These are phyloP conservation scores for Thermomyces lanuginosus DNA, from an alignment of 2,329 filamentous ascomycete genomes.

Conservation along the genomic window DNA sequence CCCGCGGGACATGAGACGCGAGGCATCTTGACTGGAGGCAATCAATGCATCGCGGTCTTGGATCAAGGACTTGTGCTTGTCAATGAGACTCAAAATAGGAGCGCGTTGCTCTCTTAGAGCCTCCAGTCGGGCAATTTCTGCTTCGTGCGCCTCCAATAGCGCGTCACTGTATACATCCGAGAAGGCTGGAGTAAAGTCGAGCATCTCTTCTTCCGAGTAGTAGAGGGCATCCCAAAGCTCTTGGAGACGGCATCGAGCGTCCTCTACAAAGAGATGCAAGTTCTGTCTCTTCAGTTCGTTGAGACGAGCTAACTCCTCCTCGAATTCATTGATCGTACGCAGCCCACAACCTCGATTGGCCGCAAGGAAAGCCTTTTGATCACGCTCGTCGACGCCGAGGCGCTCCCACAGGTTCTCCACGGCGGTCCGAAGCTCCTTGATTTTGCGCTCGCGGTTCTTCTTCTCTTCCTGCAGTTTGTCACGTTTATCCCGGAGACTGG, in stretches of 20 bases:
- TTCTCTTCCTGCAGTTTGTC: constrained; percentile 84
- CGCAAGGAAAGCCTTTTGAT: constrained; percentile 72
- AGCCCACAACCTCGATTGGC: constrained; percentile 81
- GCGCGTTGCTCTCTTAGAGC: constrained; percentile 71
- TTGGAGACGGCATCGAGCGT: constrained; percentile 76
- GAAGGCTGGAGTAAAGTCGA: constrained; percentile 92
- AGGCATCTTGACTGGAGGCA: constrained; percentile 88
- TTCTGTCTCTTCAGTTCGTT: constrained; percentile 93
- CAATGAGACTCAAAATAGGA: constrained; percentile 65
- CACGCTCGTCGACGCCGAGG: constrained; percentile 63
- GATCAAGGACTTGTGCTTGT: constrained; percentile 66
- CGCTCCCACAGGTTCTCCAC: constrained; percentile 87
- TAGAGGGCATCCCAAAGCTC: constrained; percentile 90
- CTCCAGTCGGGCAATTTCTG: constrained; percentile 70
- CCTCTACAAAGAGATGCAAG: constrained; percentile 87
- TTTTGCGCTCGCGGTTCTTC: constrained; percentile 58
- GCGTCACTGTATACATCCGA: constrained; percentile 96
- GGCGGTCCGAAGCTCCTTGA: constrained; percentile 57
- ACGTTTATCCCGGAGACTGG: constrained; percentile 52
- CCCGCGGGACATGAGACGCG: constrained; percentile 75
- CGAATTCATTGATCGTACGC: constrained; percentile 85
- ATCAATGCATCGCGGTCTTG: constrained; percentile 73
- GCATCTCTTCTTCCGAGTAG: constrained; percentile 96
- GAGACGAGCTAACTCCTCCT: constrained; percentile 71
- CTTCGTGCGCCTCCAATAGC: constrained; percentile 83